Evolutionary conservation across 805 yeast species (phyloP).

Genomic region (Candida nanaspora): DNA sequence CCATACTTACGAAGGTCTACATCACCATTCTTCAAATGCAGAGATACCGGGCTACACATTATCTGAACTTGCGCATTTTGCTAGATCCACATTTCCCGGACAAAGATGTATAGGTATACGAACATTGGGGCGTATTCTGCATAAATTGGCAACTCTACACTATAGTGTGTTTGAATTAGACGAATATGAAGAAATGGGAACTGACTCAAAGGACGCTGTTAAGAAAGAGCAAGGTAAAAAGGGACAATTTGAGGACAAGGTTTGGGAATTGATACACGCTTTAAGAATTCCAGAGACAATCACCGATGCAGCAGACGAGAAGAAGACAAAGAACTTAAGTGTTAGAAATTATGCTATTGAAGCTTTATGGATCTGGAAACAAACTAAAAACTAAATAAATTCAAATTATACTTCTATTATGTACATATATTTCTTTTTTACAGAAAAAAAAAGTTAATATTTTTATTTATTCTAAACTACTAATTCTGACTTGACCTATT

Average conservation of each 20-base stretch:
- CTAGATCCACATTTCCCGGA: conserved; percentile 73
- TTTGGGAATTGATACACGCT: conserved; percentile 68
- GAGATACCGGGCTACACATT: conserved; percentile 89
- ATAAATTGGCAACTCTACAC: conserved; percentile 62
- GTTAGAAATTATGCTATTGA: conserved; percentile 81
- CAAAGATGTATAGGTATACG: conserved; percentile 85
- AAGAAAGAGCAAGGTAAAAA: conserved; percentile 24
- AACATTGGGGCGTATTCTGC: conserved; percentile 79
- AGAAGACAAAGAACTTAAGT: conserved; percentile 54
- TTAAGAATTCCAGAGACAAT: conserved; percentile 58
- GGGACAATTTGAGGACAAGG: conserved; percentile 39
- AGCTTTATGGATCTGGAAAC: conserved; percentile 84
- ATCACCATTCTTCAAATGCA: conserved; percentile 88
- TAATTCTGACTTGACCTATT: conserved; percentile 35
- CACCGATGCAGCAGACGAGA: conserved; percentile 62
- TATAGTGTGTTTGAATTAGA: conserved; percentile 28
- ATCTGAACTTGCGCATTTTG: conserved; percentile 69
- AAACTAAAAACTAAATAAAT: conserved; percentile 35
- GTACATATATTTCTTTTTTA: not conserved
- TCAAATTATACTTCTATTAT: not conserved
- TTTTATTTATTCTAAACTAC: conserved; percentile 12
- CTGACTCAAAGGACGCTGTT: conserved; percentile 28
- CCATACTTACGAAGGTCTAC: conserved; percentile 51
- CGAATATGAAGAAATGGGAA: conserved; percentile 24
- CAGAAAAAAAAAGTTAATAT: not conserved